Base-by-base conservation (phyloP, 2,329 filamentous ascomycete genomes). In the Talaromyces albobiverticillius region DNA sequence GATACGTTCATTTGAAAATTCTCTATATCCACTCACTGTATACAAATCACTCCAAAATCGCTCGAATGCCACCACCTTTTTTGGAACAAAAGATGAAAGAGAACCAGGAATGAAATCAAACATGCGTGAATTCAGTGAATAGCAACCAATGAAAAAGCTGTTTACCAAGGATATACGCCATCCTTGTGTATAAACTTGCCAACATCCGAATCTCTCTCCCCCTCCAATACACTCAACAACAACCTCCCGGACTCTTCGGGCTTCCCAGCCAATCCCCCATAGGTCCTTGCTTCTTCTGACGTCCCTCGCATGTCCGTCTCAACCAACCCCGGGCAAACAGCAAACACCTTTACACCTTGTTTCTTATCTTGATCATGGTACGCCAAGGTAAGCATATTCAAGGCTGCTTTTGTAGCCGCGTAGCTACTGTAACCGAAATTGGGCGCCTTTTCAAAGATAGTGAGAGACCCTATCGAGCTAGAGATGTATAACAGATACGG, bases 281-380 rank as follows among this genome's bases (percentile, higher is more conserved):
- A 75, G 6, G 16, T 47, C 7, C 16, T 10, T 47, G 29, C 29
- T 20, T 47, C 26, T 9, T 26, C n/a, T 8, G 26, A 22, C 5
- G 26, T 20, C n/a, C 46, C 46, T 34, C 46, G 26, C 0, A 82
- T 57, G 0, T 71, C 70, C 0, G 79, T 82, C 0, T 74, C 78
- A 42, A 81, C 60, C 45, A 76, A 72, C 0, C 79, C 80, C 0
- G 79, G 79, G 8, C 69, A 74, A 16, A 82, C 63, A 34, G 62
- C 61, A 67, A 70, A 82, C 0, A 78, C 74, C 61, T 78, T 79
- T 4, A 82, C 76, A 0, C 77, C 77, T 41, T 82, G 79, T 1
- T 73, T 69, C 46, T 66, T 70, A 29, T 82, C 64, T 1, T 71
- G 57, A 36, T 71, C 67, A 29, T 62, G 51, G 71, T 71, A 78